A percentile compares a stretch with the other conserved stretches of the same genome.
These are phyloP conservation scores for Kitagawia praeruptora DNA, from an alignment of 129 eudicot species.

Conservation along the genomic window DNA sequence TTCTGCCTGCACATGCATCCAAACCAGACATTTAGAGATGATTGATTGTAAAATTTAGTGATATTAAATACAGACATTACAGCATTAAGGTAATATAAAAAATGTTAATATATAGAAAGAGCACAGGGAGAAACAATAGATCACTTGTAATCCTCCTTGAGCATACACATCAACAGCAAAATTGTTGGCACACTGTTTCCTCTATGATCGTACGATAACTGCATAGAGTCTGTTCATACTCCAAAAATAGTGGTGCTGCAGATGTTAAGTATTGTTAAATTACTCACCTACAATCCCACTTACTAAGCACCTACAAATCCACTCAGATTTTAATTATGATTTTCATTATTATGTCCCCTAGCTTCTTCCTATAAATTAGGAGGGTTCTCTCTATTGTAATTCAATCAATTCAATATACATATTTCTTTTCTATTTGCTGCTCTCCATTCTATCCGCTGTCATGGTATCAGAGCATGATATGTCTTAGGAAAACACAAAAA, in stretches of 20 bases:
- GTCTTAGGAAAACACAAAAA: no score
- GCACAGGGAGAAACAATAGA: constrained; percentile 5
- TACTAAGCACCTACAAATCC: no score
- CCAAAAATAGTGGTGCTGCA: constrained; percentile 82
- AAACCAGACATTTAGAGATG: neutral
- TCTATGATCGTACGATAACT: constrained; percentile 58
- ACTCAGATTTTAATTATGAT: no score
- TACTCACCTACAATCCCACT: no score
- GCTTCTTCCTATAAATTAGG: no score
- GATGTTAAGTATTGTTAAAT: no score
- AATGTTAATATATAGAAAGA: neutral
- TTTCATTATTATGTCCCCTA: no score
- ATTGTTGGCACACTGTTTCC: constrained; percentile 83
- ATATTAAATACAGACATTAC: neutral
- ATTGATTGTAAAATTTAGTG: neutral
- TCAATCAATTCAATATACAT: no score
- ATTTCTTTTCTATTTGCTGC: no score
- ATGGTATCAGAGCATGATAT: no score
- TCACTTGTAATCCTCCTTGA: constrained; percentile 79
- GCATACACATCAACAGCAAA: constrained; percentile 68
- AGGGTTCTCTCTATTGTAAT: no score
- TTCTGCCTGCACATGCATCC: constrained; percentile 53
- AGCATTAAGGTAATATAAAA: neutral
- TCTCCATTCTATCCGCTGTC: no score
- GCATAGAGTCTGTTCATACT: constrained; percentile 88